Conservation (phyloP, 2,329 filamentous ascomycete genomes). For the Lasiodiplodia citricola region DNA sequence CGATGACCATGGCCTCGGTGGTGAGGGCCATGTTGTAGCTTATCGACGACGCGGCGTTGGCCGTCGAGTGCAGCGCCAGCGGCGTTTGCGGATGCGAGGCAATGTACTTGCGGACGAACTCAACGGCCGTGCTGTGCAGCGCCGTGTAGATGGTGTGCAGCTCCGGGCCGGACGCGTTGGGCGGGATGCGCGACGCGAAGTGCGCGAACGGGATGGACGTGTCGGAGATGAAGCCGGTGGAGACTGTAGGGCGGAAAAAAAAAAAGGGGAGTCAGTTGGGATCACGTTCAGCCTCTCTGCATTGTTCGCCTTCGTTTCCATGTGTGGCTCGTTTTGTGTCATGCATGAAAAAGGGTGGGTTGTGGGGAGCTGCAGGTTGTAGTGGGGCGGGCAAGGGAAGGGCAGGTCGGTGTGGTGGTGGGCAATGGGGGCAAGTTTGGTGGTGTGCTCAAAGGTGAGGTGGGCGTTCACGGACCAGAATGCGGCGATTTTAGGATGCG, state of each 20-base stretch:
- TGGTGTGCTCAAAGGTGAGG: background rate
- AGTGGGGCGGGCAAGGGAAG: background rate
- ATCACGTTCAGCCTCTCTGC: background rate
- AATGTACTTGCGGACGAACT: slow-evolving; percentile 48
- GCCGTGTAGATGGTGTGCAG: slow-evolving; percentile 42
- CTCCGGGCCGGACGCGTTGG: slow-evolving; percentile 45
- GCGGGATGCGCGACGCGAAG: slow-evolving; percentile 51
- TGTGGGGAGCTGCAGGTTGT: background rate
- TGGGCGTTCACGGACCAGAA: slow-evolving; percentile 17
- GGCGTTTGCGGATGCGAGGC: slow-evolving; percentile 45
- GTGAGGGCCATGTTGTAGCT: slow-evolving; percentile 67
- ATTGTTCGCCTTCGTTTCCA: background rate
- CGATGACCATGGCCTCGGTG: slow-evolving; percentile 58
- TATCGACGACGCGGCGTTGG: slow-evolving; percentile 51
- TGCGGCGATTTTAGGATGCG: slow-evolving; percentile 34
- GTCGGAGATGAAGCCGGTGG: slow-evolving; percentile 34
- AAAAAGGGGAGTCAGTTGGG: background rate
- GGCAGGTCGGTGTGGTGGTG: background rate
- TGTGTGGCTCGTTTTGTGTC: background rate
- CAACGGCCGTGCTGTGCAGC: slow-evolving; percentile 41
- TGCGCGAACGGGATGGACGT: slow-evolving; percentile 56
- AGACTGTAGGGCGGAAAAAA: slow-evolving; percentile 21
- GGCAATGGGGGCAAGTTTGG: slow-evolving; percentile 22
- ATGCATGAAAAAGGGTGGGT: too few species aligned
- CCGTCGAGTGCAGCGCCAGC: slow-evolving; percentile 34